Evolutionary conservation across 345 rosid species (phyloP).

Genomic region (Camelina neglecta): DNA sequence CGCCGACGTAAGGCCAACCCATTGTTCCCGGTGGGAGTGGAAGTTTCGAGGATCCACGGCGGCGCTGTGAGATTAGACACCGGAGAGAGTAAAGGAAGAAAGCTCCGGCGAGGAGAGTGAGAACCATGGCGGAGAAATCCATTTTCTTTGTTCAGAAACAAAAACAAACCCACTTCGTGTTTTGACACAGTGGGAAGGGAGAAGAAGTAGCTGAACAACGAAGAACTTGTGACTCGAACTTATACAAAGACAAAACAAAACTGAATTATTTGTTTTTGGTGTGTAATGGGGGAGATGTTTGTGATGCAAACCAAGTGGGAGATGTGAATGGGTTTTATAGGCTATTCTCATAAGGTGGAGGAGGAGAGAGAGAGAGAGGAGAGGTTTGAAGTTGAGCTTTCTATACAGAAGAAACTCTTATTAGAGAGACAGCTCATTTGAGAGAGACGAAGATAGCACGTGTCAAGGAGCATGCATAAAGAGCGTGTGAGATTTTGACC

Average conservation of each 20-base stretch:
- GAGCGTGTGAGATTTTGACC: slow-evolving; percentile 44
- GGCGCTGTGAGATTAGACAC: slow-evolving; percentile 40
- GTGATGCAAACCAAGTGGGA: slow-evolving; percentile 41
- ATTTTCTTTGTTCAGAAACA: slow-evolving; percentile 18
- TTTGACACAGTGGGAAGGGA: slow-evolving; percentile 3
- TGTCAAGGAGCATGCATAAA: slow-evolving; percentile 47
- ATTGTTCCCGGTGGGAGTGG: slow-evolving; percentile 89
- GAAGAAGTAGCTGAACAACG: slow-evolving; percentile 38
- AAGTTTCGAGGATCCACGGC: slow-evolving; percentile 39
- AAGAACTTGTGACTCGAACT: slow-evolving; percentile 40
- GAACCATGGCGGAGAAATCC: slow-evolving; percentile 47
- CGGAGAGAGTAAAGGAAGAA: slow-evolving; percentile 45
- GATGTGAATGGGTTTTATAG: slow-evolving; percentile 45
- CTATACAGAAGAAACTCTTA: slow-evolving; percentile 26
- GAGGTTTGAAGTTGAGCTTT: slow-evolving; percentile 16
- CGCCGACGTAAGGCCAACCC: slow-evolving; percentile 90
- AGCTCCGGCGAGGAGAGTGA: slow-evolving; percentile 41
- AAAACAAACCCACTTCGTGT: slow-evolving; percentile 28
- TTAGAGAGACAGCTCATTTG: slow-evolving; percentile 45
- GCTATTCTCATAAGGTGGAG: slow-evolving; percentile 26
- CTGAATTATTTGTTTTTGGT: neutral
- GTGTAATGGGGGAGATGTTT: slow-evolving; percentile 22
- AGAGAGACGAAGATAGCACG: slow-evolving; percentile 44
- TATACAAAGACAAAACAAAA: neutral
- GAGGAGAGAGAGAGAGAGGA: slow-evolving; percentile 23